Evolutionary conservation across 176 grass and related monocot species (phyloP), one percentile per base, ranked within the genome.

Genomic region (Carex littledalei): DNA sequence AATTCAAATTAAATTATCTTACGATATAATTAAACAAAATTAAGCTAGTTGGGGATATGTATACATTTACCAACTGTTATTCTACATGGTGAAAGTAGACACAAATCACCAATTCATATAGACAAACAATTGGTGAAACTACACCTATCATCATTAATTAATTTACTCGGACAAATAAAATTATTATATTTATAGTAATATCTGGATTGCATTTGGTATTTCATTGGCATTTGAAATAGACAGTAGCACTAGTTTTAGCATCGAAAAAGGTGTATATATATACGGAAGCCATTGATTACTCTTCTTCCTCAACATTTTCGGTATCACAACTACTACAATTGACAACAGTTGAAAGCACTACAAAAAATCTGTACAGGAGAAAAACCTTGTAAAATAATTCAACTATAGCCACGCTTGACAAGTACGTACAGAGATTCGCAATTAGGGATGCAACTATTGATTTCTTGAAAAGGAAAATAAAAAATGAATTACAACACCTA

Each of bases 251-350:
- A 15, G 34, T 70, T 8, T 70, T 70, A 70, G 66, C 34, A 70
- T 24, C 66, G 5, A 0, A 70, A 70, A 70, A 31, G 37, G 12
- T 26, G 35, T 26, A 24, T 26, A 24, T 24, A 69, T 49, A 49
- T 10, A 49, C 7, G 45, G 66, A 70, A 70, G 66, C 66, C 26
- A 18, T 74, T 74, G 14, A 3, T 74, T 43, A 17, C 43, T 20
- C 18, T 47, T 74, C 35, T 17, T 47, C 18, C 35, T 47, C n/a
- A 21, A 7, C 13, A 39, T 41, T 13, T 70, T 17, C 37, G 31
- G 31, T 76, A 53, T 76, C 12, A 17, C 71, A 76, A 76, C 71
- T 8, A 76, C 71, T 76, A 16, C 71, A 76, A 21, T 35, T 76
- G 41, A 76, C 71, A 76, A 49, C 26, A 49, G 41, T 66, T 66